Percentiles rank a stretch among this genome's conserved stretches.
These are phyloP conservation scores for Escovopsis sp. DNA, from an alignment of 2,329 filamentous ascomycete genomes.

Conservation along the genomic window DNA sequence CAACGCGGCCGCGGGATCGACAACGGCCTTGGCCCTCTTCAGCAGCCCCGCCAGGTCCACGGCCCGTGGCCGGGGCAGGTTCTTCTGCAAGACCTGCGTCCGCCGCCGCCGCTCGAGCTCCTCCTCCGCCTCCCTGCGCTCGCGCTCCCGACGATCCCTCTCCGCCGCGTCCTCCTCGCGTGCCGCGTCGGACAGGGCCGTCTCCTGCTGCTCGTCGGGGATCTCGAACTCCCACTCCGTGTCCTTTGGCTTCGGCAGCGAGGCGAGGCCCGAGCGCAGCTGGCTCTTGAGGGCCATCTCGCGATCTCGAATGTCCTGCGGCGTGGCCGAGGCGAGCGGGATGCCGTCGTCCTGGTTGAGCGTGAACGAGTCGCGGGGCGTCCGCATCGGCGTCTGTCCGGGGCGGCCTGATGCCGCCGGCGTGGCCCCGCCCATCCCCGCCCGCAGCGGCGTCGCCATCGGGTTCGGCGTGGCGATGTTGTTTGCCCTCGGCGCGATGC, in stretches of 20 bases:
- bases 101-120: constrained; percentile 69
- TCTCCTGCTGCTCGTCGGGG: constrained; percentile 65
- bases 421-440: constrained; percentile 50
- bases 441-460: constrained; percentile 73
- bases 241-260: constrained; percentile 83
- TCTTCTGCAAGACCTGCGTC: constrained; percentile 80
- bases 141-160: constrained; percentile 63
- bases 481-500: constrained; percentile 66
- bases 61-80: constrained; percentile 59
- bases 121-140: constrained; percentile 56
- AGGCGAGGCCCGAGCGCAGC: constrained; percentile 58
- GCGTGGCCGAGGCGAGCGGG: constrained; percentile 58
- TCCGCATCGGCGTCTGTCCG: constrained; percentile 73
- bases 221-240: constrained; percentile 88
- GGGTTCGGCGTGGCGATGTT: constrained; percentile 86
- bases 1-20: constrained; percentile 50
- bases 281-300: constrained; percentile 55
- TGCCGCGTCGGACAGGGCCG: constrained; percentile 28
- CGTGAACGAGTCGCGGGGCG: constrained; percentile 74
- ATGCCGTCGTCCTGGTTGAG: constrained; percentile 61
- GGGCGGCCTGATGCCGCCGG: constrained; percentile 35
- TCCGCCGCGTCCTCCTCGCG: constrained; percentile 49
- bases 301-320: constrained; percentile 57
- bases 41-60: constrained; percentile 59
- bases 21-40: constrained; percentile 42